A percentile compares a stretch with the other conserved stretches of the same genome.
Conservation (phyloP, 257 asterid species). For the Dorcoceras hygrometricum region DNA sequence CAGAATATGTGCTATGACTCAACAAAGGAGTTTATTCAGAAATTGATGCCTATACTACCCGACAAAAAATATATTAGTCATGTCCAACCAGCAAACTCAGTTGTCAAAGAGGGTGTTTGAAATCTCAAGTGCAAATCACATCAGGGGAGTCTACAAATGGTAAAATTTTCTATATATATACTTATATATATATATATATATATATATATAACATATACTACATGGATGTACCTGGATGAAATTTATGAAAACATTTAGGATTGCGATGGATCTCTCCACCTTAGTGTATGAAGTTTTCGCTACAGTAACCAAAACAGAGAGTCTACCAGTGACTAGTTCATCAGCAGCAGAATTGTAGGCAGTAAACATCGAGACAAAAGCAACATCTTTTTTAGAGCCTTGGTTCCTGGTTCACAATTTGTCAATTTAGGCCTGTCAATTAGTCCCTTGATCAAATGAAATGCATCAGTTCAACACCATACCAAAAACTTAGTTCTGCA, state of each 20-base stretch:
- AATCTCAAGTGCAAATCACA: background rate
- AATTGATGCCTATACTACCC: background rate
- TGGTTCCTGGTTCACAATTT: conserved; percentile 46
- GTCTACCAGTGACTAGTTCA: conserved; percentile 32
- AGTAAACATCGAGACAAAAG: conserved; percentile 75
- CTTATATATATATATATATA: too few species aligned
- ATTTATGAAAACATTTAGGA: conserved; percentile 68
- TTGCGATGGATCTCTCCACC: conserved; percentile 77
- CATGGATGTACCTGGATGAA: conserved; percentile 68
- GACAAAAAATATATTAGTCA: background rate
- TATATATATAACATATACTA: too few species aligned
- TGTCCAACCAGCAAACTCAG: background rate
- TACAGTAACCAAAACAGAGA: conserved; percentile 53
- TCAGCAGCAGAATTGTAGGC: conserved; percentile 53
- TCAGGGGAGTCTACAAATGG: background rate
- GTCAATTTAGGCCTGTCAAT: conserved; percentile 14
- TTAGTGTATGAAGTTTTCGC: conserved; percentile 71
- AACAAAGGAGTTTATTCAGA: background rate
- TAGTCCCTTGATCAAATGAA: background rate
- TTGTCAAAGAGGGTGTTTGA: background rate
- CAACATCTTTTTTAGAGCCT: conserved; percentile 70
- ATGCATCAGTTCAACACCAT: conserved; percentile 1
- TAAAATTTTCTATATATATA: too few species aligned
- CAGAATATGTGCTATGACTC: background rate
- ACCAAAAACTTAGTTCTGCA: background rate